Evolutionary conservation across 192 early-diverging fungal species (phyloP), one percentile per base, ranked within the genome.

Genomic region (Gorgonomyces haynaldii): DNA sequence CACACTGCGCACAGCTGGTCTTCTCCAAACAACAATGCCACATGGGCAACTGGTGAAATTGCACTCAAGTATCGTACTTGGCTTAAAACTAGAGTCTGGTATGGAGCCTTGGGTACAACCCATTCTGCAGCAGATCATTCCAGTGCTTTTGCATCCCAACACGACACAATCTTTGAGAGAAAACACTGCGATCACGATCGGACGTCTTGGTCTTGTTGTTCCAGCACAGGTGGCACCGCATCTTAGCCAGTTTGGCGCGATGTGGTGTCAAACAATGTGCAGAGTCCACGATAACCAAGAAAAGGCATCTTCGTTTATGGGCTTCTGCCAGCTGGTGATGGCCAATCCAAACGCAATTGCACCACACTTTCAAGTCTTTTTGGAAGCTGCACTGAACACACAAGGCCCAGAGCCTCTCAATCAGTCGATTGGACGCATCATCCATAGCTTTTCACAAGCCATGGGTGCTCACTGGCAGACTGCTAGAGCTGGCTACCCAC

Each of bases 21-120:
- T n/a, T n/a, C n/a, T n/a, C n/a, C n/a, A n/a, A n/a, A n/a, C n/a
- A 99, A 99, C 64, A 99, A 99, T 55, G 96, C 94, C 12, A 79
- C 88, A 13, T 99, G 96, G 96, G 85, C 94, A 13, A 85, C 81
- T 9, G 96, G 94, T 37, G 96, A 99, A 74, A 88, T 99, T 60
- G 83, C 92, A 17, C 61, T 96, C 20, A 81, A 96, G 66, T 71
- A 66, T 31, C 37, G 55, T 60, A 52, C 24, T 39, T 25, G 21
- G 21, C 15, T 10, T 35, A 12, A 13, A n/a, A 27, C 5, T 54
- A 69, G 81, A 81, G 22, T 58, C 67, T 10, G 88, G 84, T 19
- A 89, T 96, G 69, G 63, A 72, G 53, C 72, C 67, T n/a, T 96
- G 82, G 68, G 76, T 89, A 20, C 62, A 72, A 22, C 81, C 82